Percentiles rank a stretch among this genome's conserved stretches.
Evolutionary conservation across 225 moss, liverwort and hornwort species (phyloP).

Genomic region (Rhytidiadelphus loreus): DNA sequence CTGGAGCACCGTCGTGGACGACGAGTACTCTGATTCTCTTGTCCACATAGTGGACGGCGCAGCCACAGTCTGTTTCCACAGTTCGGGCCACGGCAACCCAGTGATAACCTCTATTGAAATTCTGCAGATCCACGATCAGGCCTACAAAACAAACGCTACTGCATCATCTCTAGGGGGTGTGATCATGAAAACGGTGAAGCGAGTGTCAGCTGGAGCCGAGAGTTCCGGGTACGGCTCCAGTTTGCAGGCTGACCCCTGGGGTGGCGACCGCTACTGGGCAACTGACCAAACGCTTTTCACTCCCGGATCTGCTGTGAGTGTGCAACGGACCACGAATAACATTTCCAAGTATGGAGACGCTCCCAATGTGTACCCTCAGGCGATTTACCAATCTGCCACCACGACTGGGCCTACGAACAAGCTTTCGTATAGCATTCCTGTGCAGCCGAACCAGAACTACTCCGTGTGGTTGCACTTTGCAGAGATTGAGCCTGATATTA

Average conservation of each 20-base stretch:
- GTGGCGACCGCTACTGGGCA: slow-evolving; percentile 89
- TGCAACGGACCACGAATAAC: not conserved
- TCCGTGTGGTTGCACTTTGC: slow-evolving; percentile 90
- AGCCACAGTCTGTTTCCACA: slow-evolving; percentile 75
- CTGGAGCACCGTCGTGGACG: slow-evolving; percentile 65
- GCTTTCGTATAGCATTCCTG: slow-evolving; percentile 64
- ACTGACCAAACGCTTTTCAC: slow-evolving; percentile 45
- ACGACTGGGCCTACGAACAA: slow-evolving; percentile 31
- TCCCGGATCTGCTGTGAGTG: slow-evolving; percentile 20
- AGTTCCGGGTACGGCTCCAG: slow-evolving; percentile 53
- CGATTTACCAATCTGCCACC: slow-evolving; percentile 70
- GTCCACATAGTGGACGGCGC: slow-evolving; percentile 51
- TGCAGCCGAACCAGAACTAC: slow-evolving; percentile 66
- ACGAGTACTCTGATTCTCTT: slow-evolving; percentile 59
- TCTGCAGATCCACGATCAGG: slow-evolving; percentile 57
- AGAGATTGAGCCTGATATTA: slow-evolving; percentile 40
- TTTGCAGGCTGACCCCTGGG: slow-evolving; percentile 64
- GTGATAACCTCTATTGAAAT: slow-evolving; percentile 66
- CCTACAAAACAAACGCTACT: slow-evolving; percentile 36
- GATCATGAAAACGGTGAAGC: slow-evolving; percentile 41
- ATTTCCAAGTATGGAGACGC: slow-evolving; percentile 31
- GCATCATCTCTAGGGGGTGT: not conserved
- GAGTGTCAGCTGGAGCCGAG: slow-evolving; percentile 61
- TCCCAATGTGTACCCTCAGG: slow-evolving; percentile 66
- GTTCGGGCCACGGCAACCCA: slow-evolving; percentile 76